phyloP scores from a whole-genome alignment of 306 rosid genomes.

The Oemleria cerasiformis region DNA sequence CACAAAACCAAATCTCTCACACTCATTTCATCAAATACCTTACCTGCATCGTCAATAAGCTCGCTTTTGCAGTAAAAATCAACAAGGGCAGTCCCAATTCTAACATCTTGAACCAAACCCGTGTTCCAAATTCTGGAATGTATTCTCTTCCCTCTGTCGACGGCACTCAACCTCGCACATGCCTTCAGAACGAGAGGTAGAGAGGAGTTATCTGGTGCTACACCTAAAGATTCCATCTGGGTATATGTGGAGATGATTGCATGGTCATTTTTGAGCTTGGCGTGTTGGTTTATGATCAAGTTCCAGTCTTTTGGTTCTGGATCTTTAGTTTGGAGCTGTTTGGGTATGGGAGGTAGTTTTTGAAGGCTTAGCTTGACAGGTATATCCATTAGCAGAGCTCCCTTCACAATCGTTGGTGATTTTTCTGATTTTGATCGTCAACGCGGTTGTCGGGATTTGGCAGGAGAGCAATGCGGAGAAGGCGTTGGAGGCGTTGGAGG shows the following conservation, averaged over 20 bases:
- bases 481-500: too few species aligned
- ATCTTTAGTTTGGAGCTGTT: conserved; percentile 5
- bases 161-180: conserved; percentile 30
- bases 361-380: conserved; percentile 10
- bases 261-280: conserved; percentile 41
- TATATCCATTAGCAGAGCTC: not conserved
- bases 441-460: too few species aligned
- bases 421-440: too few species aligned
- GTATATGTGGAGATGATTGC: conserved; percentile 42
- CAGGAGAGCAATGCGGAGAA: too few species aligned
- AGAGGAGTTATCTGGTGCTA: conserved; percentile 27
- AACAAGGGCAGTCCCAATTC: conserved; percentile 46
- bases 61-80: conserved; percentile 45
- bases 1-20: conserved; percentile 42
- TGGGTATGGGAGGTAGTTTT: not conserved
- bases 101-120: conserved; percentile 26
- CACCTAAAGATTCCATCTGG: conserved; percentile 42
- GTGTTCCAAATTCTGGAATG: conserved; percentile 29
- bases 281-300: conserved; percentile 37
- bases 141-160: conserved; percentile 36
- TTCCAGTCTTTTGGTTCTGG: too few species aligned
- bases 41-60: conserved; percentile 31
- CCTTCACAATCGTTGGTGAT: not conserved
- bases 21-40: conserved; percentile 39
- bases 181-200: conserved; percentile 51